A percentile compares a stretch with the other conserved stretches of the same genome.
These are phyloP conservation scores for Rhizopus microsporus DNA, from an alignment of 371 early-diverging fungal genomes.

Conservation along the genomic window DNA sequence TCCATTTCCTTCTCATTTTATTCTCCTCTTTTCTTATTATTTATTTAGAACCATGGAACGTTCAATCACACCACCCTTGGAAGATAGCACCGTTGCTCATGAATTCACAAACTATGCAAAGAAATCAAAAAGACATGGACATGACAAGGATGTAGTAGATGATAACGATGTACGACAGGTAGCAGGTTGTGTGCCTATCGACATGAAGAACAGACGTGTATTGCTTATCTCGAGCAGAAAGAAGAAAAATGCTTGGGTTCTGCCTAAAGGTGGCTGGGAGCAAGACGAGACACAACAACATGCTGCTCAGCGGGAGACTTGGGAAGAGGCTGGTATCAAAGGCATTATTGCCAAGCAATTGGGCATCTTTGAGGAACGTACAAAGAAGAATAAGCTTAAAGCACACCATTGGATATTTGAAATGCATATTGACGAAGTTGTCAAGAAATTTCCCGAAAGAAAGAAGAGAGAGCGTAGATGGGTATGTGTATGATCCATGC, in stretches of 20 bases:
- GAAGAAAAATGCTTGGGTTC: constrained; percentile 51
- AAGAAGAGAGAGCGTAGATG: constrained; percentile 56
- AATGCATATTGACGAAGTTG: constrained; percentile 51
- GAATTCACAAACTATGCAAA: constrained; percentile 35
- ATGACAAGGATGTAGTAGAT: constrained; percentile 38
- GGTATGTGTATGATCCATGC: constrained; percentile 27
- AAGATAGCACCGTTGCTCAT: neutral
- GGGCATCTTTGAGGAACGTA: constrained; percentile 49
- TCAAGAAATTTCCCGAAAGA: constrained; percentile 54
- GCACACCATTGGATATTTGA: constrained; percentile 54
- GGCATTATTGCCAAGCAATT: constrained; percentile 44
- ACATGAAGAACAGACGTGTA: constrained; percentile 40
- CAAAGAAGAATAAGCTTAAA: constrained; percentile 32
- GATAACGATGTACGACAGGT: constrained; percentile 43
- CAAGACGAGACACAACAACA: constrained; percentile 56
- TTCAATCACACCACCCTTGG: neutral
- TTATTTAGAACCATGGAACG: neutral
- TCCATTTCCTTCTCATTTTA: too few relatives aligned
- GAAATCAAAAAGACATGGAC: constrained; percentile 44
- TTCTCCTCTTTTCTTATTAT: too few relatives aligned
- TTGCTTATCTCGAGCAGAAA: constrained; percentile 50
- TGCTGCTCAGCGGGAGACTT: constrained; percentile 58
- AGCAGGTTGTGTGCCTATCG: constrained; percentile 59
- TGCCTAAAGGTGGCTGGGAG: constrained; percentile 68
- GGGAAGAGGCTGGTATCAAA: constrained; percentile 60